phyloP scores from a whole-genome alignment of 768 basidiomycete genomes.

The Daedaleopsis sinensis region DNA sequence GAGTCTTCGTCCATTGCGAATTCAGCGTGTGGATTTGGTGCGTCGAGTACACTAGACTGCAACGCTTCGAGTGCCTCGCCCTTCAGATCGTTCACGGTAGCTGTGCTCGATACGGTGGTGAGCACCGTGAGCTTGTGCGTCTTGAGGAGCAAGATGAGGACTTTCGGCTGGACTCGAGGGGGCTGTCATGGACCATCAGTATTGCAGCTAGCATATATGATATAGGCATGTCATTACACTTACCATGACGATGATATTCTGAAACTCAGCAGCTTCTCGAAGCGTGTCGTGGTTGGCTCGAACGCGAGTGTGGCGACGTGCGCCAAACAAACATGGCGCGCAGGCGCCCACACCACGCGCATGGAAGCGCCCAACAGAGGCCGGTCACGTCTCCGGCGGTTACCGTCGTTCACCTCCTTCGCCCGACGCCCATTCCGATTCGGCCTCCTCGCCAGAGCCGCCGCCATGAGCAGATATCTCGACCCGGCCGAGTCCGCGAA shows the following conservation, averaged over 20 bases:
- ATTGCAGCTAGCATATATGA: too few species aligned
- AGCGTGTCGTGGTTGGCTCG: neutral
- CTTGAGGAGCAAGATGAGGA: conserved; percentile 70
- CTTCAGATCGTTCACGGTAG: conserved; percentile 62
- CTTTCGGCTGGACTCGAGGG: conserved; percentile 56
- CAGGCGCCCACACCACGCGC: conserved; percentile 5
- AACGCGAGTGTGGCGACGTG: conserved; percentile 8
- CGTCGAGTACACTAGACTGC: conserved; percentile 45
- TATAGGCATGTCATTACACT: neutral
- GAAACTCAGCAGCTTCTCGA: too few species aligned
- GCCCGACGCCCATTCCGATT: neutral
- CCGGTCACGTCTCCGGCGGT: conserved; percentile 19
- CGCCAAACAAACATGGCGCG: neutral
- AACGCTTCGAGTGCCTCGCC: conserved; percentile 65
- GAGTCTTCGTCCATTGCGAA: conserved; percentile 20
- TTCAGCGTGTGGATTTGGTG: conserved; percentile 20
- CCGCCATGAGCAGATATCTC: conserved; percentile 57
- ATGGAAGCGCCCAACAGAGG: conserved; percentile 7
- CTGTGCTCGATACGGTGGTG: conserved; percentile 55
- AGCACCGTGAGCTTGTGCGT: conserved; percentile 73
- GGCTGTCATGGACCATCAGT: conserved; percentile 37
- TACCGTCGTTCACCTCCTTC: conserved; percentile 17
- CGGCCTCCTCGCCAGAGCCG: conserved; percentile 9
- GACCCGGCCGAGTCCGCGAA: conserved; percentile 48
- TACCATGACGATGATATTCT: neutral